Evolutionary conservation across 2,329 filamentous ascomycete species (phyloP).

Genomic region (Aquanectria penicillioides): DNA sequence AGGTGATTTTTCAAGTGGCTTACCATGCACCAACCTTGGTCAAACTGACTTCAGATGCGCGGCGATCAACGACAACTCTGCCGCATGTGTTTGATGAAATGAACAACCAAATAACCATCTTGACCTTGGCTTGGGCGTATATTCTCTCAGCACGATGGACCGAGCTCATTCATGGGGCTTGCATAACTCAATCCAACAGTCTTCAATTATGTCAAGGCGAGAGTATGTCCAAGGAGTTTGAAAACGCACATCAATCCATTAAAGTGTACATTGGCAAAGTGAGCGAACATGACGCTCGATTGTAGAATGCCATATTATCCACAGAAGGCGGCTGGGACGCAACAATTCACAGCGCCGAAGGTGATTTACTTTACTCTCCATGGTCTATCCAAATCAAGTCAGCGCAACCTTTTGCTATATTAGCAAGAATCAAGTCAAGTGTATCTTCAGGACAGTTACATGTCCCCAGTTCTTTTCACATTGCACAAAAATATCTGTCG

Average conservation of each 20-base stretch:
- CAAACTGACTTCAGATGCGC: slow-evolving; percentile 8
- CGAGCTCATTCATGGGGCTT: slow-evolving; percentile 41
- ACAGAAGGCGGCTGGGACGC: slow-evolving; percentile 38
- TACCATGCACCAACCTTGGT: slow-evolving; percentile 15
- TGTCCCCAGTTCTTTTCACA: slow-evolving; percentile 14
- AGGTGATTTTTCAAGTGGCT: slow-evolving; percentile 10
- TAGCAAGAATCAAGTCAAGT: not conserved
- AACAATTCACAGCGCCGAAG: slow-evolving; percentile 27
- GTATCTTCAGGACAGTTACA: not conserved
- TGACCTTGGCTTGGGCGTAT: slow-evolving; percentile 38
- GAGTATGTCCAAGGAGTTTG: not conserved
- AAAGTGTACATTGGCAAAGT: slow-evolving; percentile 37
- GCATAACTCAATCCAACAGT: not conserved
- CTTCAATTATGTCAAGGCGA: not conserved
- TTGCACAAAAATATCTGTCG: slow-evolving; percentile 39
- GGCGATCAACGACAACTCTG: not conserved
- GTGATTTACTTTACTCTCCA: slow-evolving; percentile 30
- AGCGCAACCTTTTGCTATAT: slow-evolving; percentile 9
- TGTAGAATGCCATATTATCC: slow-evolving; percentile 43
- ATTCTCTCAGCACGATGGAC: slow-evolving; percentile 45
- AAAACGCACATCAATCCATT: not conserved
- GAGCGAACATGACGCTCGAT: slow-evolving; percentile 36
- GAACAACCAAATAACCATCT: slow-evolving; percentile 14
- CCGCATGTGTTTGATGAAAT: slow-evolving; percentile 8
- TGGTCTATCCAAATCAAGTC: slow-evolving; percentile 15